Evolutionary conservation across 345 rosid species (phyloP), one percentile per base, ranked within the genome.

Genomic region (Moricandia arvensis): DNA sequence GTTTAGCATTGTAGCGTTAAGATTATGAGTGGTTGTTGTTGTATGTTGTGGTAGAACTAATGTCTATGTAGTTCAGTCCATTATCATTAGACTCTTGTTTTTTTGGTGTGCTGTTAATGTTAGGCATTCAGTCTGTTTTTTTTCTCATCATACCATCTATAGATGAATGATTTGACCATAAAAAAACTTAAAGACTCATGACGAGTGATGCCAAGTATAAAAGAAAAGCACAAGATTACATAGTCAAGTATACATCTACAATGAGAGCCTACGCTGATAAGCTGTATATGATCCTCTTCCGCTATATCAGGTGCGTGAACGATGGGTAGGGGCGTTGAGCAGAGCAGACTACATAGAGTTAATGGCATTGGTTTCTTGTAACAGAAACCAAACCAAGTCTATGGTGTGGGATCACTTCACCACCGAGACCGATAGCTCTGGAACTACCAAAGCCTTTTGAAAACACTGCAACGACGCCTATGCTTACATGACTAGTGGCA

Each of bases 331-430:
- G 1, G 94, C 96, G 61, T 82, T 87, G 59, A 93, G 88, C 79
- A 86, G 26, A 60, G 87, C 88, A 12, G 82, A 80, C 68, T 71
- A 83, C 91, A 90, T 86, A 78, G 89, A 89, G 75, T 73, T 85
- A 34, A 93, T 83, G 31, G 97, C 91, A 26, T 82, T 80, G 0
- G 85, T n/a, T 10, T 38, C 45, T 38, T 47, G 53, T 47, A 45
- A 45, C 7, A 45, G 7, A 45, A 45, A 45, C 51, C 51, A 45
- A 38, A n/a, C 13, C 53, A 15, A 45, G 51, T 45, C 97, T 38
- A 83, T 87, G 51, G 97, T 90, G 29, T 94, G 97, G 97, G 93
- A 89, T 30, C 90, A 94, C 82, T 94, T 94, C 81, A 87, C 96
- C 3, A 81, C 80, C 2, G 90, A 87, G 77, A 73, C 75, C 34